Evolutionary conservation across 768 basidiomycete species (phyloP).

Genomic region (Suillus brevipes): DNA sequence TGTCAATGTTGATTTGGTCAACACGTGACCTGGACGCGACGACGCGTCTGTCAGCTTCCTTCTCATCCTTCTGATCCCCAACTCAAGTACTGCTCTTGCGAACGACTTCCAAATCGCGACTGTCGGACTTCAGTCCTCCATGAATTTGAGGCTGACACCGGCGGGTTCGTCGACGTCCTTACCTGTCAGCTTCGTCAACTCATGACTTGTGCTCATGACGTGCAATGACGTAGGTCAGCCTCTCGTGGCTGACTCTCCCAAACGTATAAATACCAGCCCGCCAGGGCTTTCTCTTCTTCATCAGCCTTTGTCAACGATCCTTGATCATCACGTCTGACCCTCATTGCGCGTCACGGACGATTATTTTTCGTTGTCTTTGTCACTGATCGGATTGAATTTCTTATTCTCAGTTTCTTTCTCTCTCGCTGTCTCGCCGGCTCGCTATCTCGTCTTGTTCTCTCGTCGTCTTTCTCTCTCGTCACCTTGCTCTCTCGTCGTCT

Average conservation of each 20-base stretch:
- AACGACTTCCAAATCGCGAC: neutral
- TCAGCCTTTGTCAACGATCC: neutral
- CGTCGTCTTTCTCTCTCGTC: neutral
- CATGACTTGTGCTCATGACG: neutral
- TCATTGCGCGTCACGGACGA: slow-evolving; percentile 1
- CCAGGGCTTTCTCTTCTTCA: neutral
- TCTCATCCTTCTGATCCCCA: neutral
- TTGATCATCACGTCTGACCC: slow-evolving; percentile 1
- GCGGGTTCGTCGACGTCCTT: neutral
- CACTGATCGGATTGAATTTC: neutral
- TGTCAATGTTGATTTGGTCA: neutral
- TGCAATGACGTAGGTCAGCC: neutral
- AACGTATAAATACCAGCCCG: neutral
- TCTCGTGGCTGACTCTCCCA: neutral
- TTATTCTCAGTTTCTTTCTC: neutral
- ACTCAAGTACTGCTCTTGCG: neutral
- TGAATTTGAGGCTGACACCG: neutral
- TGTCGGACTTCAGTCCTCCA: neutral
- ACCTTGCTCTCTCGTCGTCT: neutral
- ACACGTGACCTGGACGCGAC: neutral
- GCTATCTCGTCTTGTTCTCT: neutral
- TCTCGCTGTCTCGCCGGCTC: neutral
- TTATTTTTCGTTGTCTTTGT: neutral
- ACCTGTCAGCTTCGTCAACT: neutral
- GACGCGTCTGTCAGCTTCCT: neutral